Conservation (phyloP, 148 eudicot genomes). For the Silene conica region DNA sequence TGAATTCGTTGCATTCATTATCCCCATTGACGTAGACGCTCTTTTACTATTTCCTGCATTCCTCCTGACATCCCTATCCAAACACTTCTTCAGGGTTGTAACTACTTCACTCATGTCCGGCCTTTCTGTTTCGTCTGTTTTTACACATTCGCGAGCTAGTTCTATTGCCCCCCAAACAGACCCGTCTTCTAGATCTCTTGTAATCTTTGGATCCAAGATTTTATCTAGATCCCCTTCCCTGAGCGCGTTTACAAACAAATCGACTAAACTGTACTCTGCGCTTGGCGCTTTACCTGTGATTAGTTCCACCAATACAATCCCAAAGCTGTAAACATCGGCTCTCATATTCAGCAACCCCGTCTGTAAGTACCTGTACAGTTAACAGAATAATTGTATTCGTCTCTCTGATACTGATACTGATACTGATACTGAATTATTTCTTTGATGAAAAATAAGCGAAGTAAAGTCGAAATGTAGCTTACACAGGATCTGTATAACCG, state of each 20-base stretch:
- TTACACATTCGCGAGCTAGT: conserved; percentile 1
- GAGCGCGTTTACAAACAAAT: neutral
- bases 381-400: too few species aligned
- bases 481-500: conserved; percentile 45
- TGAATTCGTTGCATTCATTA: neutral
- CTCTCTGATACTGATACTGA: too few species aligned
- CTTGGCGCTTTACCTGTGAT: neutral
- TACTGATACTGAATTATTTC: too few species aligned
- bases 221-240: neutral
- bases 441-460: too few species aligned
- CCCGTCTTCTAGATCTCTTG: neutral
- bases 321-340: conserved; percentile 15
- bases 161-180: conserved; percentile 11
- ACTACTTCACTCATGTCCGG: conserved; percentile 10
- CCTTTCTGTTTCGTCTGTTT: neutral
- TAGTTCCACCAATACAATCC: conserved; percentile 13
- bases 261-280: neutral
- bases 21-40: neutral
- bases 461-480: conserved; percentile 1
- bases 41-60: neutral
- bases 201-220: neutral
- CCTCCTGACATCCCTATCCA: neutral
- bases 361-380: neutral
- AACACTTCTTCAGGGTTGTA: neutral
- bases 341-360: neutral